phyloP scores from a whole-genome alignment of 2,329 filamentous ascomycete species.

The Mycosphaerelloides madeirae region DNA sequence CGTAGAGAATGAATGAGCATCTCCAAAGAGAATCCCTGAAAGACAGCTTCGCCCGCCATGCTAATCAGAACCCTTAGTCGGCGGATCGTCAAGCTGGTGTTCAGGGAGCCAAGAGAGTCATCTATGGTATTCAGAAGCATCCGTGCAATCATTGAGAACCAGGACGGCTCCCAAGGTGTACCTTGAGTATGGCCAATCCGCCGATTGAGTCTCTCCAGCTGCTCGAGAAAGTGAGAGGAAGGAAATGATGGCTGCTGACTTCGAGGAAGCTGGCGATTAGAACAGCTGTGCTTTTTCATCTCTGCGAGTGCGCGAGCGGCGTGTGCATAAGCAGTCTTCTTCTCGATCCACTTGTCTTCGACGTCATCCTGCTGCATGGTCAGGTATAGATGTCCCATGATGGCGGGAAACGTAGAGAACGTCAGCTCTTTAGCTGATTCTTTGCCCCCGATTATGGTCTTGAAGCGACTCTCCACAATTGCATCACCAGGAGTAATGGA shows the following conservation, averaged over 20 bases:
- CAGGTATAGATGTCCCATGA: slow-evolving; percentile 71
- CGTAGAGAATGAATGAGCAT: slow-evolving; percentile 81
- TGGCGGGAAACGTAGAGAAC: slow-evolving; percentile 67
- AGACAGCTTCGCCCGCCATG: slow-evolving; percentile 67
- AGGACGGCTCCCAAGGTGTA: slow-evolving; percentile 24
- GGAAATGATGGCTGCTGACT: slow-evolving; percentile 86
- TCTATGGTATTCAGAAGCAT: slow-evolving; percentile 76
- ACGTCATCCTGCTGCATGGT: slow-evolving; percentile 70
- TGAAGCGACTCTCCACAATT: slow-evolving; percentile 49
- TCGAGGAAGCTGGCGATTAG: slow-evolving; percentile 60
- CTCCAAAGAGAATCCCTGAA: slow-evolving; percentile 76
- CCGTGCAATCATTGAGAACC: slow-evolving; percentile 49
- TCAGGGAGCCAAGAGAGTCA: slow-evolving; percentile 75
- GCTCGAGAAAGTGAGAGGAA: slow-evolving; percentile 67
- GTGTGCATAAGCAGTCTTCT: slow-evolving; percentile 46
- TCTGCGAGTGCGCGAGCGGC: slow-evolving; percentile 61
- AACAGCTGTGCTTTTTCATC: slow-evolving; percentile 66
- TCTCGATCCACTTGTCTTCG: slow-evolving; percentile 52
- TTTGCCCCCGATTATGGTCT: slow-evolving; percentile 64
- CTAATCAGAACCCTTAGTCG: slow-evolving; percentile 79
- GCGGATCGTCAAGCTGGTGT: slow-evolving; percentile 79
- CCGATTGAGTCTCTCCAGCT: slow-evolving; percentile 73
- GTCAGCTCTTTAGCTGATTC: slow-evolving; percentile 57
- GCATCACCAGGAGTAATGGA: slow-evolving; percentile 36
- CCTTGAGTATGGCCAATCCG: slow-evolving; percentile 61